These are phyloP conservation scores for Eucalyptus lansdowneana DNA, from an alignment of 345 rosid species.

Conservation along the genomic window DNA sequence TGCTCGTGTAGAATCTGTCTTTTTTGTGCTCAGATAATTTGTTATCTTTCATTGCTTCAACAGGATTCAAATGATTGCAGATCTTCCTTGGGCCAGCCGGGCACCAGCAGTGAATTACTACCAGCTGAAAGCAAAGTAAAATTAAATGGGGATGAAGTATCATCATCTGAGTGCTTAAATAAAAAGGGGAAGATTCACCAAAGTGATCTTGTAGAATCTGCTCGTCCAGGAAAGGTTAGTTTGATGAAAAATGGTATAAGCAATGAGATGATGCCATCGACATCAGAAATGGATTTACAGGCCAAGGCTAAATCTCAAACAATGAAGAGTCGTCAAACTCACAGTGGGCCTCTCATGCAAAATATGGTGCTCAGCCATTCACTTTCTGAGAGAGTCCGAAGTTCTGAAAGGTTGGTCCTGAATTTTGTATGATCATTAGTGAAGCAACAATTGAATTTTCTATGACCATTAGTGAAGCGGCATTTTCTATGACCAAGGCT, in stretches of 20 bases:
- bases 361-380: constrained; percentile 43
- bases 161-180: constrained; percentile 16
- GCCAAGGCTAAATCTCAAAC: constrained; percentile 25
- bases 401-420: constrained; percentile 49
- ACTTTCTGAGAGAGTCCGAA: constrained; percentile 38
- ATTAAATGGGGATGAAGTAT: constrained; percentile 12
- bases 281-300: constrained; percentile 38
- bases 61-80: constrained; percentile 15
- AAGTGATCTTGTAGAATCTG: constrained; percentile 25
- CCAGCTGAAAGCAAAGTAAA: constrained; percentile 21
- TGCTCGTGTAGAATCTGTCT: neutral
- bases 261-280: constrained; percentile 32
- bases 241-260: constrained; percentile 24
- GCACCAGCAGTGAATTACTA: constrained; percentile 6
- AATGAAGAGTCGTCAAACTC: constrained; percentile 60
- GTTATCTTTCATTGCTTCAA: neutral
- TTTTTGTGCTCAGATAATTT: neutral
- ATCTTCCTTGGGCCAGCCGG: constrained; percentile 11
- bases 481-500: neutral
- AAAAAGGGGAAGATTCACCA: constrained; percentile 42
- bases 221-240: constrained; percentile 17
- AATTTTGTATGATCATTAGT: neutral
- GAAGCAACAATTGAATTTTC: neutral
- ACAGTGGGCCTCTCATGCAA: constrained; percentile 82
- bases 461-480: neutral